Base-by-base conservation (phyloP, 2,329 filamentous ascomycete genomes). In the Diplodia sapinea region DNA sequence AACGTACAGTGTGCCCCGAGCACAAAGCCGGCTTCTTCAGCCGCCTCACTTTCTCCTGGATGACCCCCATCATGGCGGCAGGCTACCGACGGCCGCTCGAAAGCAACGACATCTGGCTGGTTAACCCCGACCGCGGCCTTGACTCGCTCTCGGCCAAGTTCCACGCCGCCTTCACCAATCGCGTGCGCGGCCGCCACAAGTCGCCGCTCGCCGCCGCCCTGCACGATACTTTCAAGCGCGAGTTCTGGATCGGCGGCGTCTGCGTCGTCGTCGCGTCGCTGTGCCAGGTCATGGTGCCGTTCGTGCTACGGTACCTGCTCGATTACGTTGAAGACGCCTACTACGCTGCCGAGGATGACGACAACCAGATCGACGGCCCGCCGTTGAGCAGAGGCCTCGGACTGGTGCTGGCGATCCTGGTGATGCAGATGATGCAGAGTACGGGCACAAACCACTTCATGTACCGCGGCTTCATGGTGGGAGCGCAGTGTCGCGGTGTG, bases 381-480 rank as follows among this genome's bases (percentile, higher is more conserved):
- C 76, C 86, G 62, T 88, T 98, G 61, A 89, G 89, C 3, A 83
- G 84, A 55, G 95, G 94, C 26, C 82, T 98, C 66, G 94, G 94
- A 0, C 82, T 97, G 36, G 93, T 93, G 1, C 78, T 98, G 66
- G 94, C 91, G 8, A 90, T 98, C 67, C 93, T 91, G 0, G 78
- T 85, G 50, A 95, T 98, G 92, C 94, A 97, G 77, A 84, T 94
- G 23, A 75, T 89, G 12, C 92, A 96, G 78, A 94, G 91, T 76
- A 75, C 96, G 70, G 88, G 88, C 29, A 92, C 89, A 1, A 96
- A 94, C 74, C 94, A 98, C 74, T 97, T 96, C 80, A 90, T 98
- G 74, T 98, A 94, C 74, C 88, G 89, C 26, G 93, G 94, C 26
- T 96, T 97, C 91, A 89, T 96, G 81, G 88, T 96, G 47, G 95